Evolutionary conservation across 2,329 filamentous ascomycete genomes (phyloP).

Genomic region (Fusarium pilosicola): DNA sequence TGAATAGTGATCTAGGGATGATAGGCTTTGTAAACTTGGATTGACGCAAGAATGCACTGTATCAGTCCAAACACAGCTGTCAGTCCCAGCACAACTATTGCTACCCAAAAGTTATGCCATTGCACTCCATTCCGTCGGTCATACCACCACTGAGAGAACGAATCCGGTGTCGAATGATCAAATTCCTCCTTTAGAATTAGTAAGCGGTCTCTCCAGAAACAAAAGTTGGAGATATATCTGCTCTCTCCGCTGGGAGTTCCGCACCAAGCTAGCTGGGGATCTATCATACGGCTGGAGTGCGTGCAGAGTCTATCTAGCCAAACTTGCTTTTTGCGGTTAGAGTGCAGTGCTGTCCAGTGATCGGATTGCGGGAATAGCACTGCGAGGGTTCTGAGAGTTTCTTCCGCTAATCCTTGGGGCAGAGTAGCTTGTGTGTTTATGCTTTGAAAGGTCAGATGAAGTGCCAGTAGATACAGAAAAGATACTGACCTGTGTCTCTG

Average conservation of each 20-base stretch:
- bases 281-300: rapidly evolving
- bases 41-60: neutral
- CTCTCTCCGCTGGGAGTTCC: neutral
- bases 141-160: neutral
- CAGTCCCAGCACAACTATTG: neutral
- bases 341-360: rapidly evolving
- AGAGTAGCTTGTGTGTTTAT: too few relatives aligned
- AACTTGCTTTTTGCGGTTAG: neutral
- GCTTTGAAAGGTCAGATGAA: too few relatives aligned
- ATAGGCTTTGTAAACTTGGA: neutral
- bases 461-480: too few relatives aligned
- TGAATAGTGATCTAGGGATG: neutral
- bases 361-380: rapidly evolving
- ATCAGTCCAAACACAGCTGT: neutral
- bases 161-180: neutral
- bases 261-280: neutral
- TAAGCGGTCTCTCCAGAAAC: rapidly evolving
- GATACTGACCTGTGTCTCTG: too few relatives aligned
- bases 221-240: neutral
- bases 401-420: rapidly evolving
- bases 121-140: neutral
- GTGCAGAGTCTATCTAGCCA: neutral
- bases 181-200: rapidly evolving
- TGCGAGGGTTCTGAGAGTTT: rapidly evolving
- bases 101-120: neutral